A percentile compares a stretch with the other conserved stretches of the same genome.
These are phyloP conservation scores for Talaromyces atroroseus DNA, from an alignment of 2,329 filamentous ascomycete genomes.

Conservation along the genomic window DNA sequence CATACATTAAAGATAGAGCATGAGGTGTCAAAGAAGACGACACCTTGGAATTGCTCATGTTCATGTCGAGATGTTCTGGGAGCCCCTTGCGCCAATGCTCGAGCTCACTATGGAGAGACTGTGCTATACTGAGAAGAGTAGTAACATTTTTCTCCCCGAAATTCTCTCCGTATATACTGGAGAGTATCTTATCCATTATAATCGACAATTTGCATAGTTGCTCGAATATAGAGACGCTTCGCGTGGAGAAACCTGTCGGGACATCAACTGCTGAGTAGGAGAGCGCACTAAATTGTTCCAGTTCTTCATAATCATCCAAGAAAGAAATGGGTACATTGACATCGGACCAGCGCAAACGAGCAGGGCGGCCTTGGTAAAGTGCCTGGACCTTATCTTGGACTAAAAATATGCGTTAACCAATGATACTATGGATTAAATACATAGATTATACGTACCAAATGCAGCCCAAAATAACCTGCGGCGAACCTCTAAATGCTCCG, in stretches of 20 bases:
- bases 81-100: constrained; percentile 1
- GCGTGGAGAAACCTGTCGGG: background rate
- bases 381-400: constrained; percentile 11
- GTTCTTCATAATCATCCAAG: constrained; percentile 11
- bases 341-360: constrained; percentile 5
- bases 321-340: constrained; percentile 7
- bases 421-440: background rate
- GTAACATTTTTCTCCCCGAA: background rate
- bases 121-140: constrained; percentile 1
- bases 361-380: constrained; percentile 8
- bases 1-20: constrained; percentile 6
- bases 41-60: background rate
- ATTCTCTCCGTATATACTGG: constrained; percentile 7
- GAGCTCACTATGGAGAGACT: constrained; percentile 3
- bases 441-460: background rate
- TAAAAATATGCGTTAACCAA: background rate
- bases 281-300: constrained; percentile 5
- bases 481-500: constrained; percentile 8
- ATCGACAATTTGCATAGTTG: constrained; percentile 7
- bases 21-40: constrained; percentile 7
- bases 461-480: constrained; percentile 11
- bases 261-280: background rate
- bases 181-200: constrained; percentile 11
- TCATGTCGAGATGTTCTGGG: constrained; percentile 3
- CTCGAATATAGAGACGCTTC: constrained; percentile 10